Percentiles rank a stretch among this genome's conserved stretches.
phyloP scores from a whole-genome alignment of 805 yeast species.

The Kodamaea leandrae region DNA sequence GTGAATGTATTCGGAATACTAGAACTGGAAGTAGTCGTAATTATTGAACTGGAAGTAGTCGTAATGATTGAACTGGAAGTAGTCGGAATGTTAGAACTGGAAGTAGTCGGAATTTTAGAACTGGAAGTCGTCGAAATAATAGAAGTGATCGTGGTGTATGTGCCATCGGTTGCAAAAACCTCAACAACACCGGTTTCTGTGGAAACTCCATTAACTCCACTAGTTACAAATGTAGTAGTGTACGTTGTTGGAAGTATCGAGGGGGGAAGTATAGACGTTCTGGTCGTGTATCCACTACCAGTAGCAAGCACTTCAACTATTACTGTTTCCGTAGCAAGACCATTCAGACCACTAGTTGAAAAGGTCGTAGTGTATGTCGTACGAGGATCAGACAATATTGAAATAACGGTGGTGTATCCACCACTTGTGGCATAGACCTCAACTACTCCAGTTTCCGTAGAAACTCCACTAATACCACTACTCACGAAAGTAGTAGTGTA shows the following conservation, averaged over 20 bases:
- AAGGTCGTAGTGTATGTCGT: background rate
- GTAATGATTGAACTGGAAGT: no score
- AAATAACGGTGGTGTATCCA: background rate
- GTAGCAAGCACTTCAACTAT: background rate
- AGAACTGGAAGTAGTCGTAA: no score
- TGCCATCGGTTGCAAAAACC: slow-evolving; percentile 9
- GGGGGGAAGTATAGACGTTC: background rate
- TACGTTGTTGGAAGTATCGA: background rate
- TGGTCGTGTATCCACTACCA: background rate
- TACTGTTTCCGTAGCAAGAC: background rate
- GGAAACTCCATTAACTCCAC: background rate
- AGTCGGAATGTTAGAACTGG: no score
- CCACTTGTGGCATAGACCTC: background rate
- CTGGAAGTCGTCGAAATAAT: no score
- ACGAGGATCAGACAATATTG: background rate
- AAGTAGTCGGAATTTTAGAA: no score
- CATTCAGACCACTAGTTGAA: background rate
- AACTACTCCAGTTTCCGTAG: background rate
- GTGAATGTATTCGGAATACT: no score
- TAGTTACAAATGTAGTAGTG: background rate
- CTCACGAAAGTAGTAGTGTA: background rate
- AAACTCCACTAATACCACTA: background rate
- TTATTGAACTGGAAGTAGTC: no score
- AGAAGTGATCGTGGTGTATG: slow-evolving; percentile 17
- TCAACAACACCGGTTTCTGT: background rate